Base-by-base conservation (phyloP, 345 rosid species). In the Euphorbia lathyris region DNA sequence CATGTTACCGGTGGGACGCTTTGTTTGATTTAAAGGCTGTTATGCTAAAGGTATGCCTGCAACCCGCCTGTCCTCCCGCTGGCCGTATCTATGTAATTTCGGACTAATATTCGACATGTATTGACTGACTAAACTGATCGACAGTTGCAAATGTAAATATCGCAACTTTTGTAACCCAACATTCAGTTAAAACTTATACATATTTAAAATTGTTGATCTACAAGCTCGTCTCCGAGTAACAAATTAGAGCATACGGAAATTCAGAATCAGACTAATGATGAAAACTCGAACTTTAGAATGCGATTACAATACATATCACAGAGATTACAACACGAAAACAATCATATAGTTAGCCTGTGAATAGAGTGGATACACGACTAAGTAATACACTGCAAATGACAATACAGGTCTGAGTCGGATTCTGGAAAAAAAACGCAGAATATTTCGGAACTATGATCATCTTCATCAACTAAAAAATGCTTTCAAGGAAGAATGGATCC, bases 311-410 rank as follows among this genome's bases (percentile, higher is more conserved):
- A 7, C 43, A 40, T 40, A 1, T 40, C 11, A 40, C 10, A 40
- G 9, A 40, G 43, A 9, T 4, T 40, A 40, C 38, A 34, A 34
- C 38, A 34, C 38, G 7, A 34, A 34, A 34, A 34, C 3, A 34
- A 34, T 34, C 38, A 9, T 40, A 13, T 8, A 4, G 55, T 52
- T 58, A 14, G n/a, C 32, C n/a, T 26, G n/a, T 55, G 10, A 26
- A 27, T 8, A 36, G 50, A 9, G 1, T 45, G n/a, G 30, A 62
- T 36, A 38, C 43, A 40, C 57, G 26, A 23, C 71, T 62, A 27
- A 67, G 70, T 58, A 52, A 70, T n/a, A 42, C 29, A n/a, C 72
- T 74, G 78, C 74, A 70, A 42, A 64, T 26, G 55, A 65, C 25
- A 59, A 76, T 14, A 29, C 14, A 1, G 47, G 27, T 71, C 58